Conservation (phyloP, 1,139 yeast species). For the Pichia sp. region DNA sequence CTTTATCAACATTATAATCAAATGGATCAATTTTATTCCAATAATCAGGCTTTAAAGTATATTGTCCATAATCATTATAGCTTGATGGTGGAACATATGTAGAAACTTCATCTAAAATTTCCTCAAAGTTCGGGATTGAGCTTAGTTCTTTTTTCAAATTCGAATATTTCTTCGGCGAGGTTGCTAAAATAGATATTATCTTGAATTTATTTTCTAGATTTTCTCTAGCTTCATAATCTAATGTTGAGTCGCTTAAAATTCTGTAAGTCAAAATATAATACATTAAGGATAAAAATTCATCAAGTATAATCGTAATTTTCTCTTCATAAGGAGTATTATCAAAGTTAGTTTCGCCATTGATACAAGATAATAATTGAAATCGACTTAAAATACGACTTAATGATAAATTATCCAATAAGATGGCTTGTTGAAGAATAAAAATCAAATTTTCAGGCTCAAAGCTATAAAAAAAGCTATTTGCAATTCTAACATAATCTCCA, state of each 20-base stretch:
- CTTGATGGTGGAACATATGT: conserved; percentile 59
- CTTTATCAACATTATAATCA: conserved; percentile 18
- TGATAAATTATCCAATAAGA: conserved; percentile 37
- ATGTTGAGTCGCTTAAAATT: conserved; percentile 35
- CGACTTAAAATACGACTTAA: conserved; percentile 50
- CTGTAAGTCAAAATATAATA: conserved; percentile 56
- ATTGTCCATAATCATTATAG: conserved; percentile 61
- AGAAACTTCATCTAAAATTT: conserved; percentile 49
- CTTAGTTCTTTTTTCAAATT: conserved; percentile 32
- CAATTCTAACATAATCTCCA: conserved; percentile 41
- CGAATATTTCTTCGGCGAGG: conserved; percentile 40
- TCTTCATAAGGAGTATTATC: conserved; percentile 52
- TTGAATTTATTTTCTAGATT: conserved; percentile 1
- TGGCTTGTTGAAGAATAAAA: conserved; percentile 50
- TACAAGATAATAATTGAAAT: conserved; percentile 58
- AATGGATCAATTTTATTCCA: conserved; percentile 57
- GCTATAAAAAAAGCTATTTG: conserved; percentile 40
- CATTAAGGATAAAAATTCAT: conserved; percentile 48
- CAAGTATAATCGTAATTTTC: conserved; percentile 43
- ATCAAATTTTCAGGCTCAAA: conserved; percentile 48
- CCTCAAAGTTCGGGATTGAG: conserved; percentile 35
- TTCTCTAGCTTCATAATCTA: conserved; percentile 25
- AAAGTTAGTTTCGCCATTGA: conserved; percentile 33
- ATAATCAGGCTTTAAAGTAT: conserved; percentile 56
- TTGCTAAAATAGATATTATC: conserved; percentile 8